Evolutionary conservation across 805 yeast genomes (phyloP), one percentile per base, ranked within the genome.

Genomic region (Yarrowia osloensis): DNA sequence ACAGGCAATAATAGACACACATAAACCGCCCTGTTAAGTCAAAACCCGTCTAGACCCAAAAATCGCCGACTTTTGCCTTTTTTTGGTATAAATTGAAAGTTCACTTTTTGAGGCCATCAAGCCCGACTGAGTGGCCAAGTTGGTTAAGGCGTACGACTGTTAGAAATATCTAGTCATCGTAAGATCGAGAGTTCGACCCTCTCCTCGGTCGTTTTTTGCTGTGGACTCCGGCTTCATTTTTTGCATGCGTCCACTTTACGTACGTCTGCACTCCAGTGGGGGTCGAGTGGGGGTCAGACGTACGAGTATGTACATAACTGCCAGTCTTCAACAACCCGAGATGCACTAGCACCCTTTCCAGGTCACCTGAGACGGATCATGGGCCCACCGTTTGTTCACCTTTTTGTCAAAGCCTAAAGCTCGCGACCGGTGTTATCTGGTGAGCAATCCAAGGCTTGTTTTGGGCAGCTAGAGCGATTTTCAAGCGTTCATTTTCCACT

Each of bases 131-230:
- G 63, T 57, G 63, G 63, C 63, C 63, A 57, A 57, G 63, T 57
- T 57, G 63, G 63, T 57, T 57, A 57, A 57, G 63, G 63, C 63
- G 63, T 57, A 57, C 63, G 63, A 57, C 63, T 57, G 63, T 57
- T 57, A 57, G 47, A 26, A 39, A 39, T 40, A 39, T 15, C 40
- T 40, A 37, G 63, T 26, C 22, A 57, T 57, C 63, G 63, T 57
- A 57, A 57, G 63, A 57, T 57, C 63, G 63, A 57, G 63, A 57
- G 63, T 57, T 57, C 63, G 63, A 57, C 63, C 63, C 63, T 57
- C 63, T 57, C 63, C 63, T 57, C 49, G 63, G 63, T 57, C 63
- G 63, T 40, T 39, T 39, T 57, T 57, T 40, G 28, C 15, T 12
- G 9, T 15, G 2, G 15, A 2, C 5, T 12, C 6, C 3, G 31